Evolutionary conservation across 2,329 filamentous ascomycete species (phyloP).

Genomic region (Aspergillus neotritici): DNA sequence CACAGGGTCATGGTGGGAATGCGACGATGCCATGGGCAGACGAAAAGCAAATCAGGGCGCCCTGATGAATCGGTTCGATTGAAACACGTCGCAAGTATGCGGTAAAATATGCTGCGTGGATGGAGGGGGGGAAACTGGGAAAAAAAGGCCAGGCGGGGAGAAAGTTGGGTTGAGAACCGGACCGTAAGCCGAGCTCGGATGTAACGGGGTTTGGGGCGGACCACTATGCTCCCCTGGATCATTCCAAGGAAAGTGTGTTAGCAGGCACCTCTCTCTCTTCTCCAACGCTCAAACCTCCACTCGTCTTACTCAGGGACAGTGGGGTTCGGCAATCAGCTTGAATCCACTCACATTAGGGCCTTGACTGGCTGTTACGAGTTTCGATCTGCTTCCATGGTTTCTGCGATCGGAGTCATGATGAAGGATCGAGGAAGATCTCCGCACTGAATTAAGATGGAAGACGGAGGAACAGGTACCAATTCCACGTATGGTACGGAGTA

Average conservation of each 20-base stretch:
- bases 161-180: not conserved
- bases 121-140: not conserved
- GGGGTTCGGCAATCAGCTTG: too few relatives aligned
- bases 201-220: constrained; percentile 22
- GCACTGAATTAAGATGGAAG: too few relatives aligned
- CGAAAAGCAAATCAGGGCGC: not conserved
- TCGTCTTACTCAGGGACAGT: too few relatives aligned
- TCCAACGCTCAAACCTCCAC: too few relatives aligned
- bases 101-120: constrained; percentile 1
- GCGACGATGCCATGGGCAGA: constrained; percentile 17
- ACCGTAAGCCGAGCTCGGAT: constrained; percentile 20
- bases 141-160: not conserved
- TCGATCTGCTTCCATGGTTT: constrained; percentile 9
- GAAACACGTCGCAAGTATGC: not conserved
- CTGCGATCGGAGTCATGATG: not conserved
- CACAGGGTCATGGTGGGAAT: constrained; percentile 13
- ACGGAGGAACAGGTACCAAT: not conserved
- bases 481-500: too few relatives aligned
- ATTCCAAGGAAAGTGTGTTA: not conserved
- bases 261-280: too few relatives aligned
- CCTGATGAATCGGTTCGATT: not conserved
- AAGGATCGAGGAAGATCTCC: too few relatives aligned
- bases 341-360: too few relatives aligned
- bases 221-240: too few relatives aligned
- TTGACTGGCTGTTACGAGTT: not conserved